Evolutionary conservation across 257 asterid species (phyloP).

Genomic region (Misopates orontium): DNA sequence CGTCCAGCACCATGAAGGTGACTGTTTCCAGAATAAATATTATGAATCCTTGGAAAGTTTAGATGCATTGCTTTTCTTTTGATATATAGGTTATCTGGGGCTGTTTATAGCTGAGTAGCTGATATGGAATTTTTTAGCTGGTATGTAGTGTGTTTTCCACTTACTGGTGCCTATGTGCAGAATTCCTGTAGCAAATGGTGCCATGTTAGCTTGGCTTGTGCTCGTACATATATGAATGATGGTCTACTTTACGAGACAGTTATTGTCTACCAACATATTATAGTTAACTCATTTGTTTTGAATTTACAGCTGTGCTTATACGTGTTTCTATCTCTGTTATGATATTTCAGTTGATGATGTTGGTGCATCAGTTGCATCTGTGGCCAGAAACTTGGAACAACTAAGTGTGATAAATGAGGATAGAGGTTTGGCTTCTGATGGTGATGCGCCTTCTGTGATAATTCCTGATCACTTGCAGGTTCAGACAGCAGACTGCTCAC

Average conservation of each 20-base stretch:
- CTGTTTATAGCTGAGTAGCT: neutral
- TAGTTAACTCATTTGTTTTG: constrained; percentile 4
- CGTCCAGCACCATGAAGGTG: constrained; percentile 53
- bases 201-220: no score
- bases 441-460: constrained; percentile 68
- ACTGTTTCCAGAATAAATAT: constrained; percentile 11
- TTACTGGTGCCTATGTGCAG: no score
- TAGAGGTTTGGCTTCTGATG: constrained; percentile 47
- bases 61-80: neutral
- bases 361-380: constrained; percentile 56
- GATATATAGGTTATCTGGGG: neutral
- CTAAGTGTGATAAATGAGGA: constrained; percentile 57
- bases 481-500: constrained; percentile 76
- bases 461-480: constrained; percentile 91
- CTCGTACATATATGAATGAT: no score
- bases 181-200: no score
- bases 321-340: constrained; percentile 21
- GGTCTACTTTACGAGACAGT: neutral
- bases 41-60: constrained; percentile 1
- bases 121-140: no score
- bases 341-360: constrained; percentile 61
- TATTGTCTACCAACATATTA: neutral
- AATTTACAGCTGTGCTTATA: constrained; percentile 8
- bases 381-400: constrained; percentile 69
- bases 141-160: neutral